Percentiles rank a stretch among this genome's conserved stretches.
Conservation (phyloP, 371 early-diverging fungal genomes). For the Rhizopus stolonifer region DNA sequence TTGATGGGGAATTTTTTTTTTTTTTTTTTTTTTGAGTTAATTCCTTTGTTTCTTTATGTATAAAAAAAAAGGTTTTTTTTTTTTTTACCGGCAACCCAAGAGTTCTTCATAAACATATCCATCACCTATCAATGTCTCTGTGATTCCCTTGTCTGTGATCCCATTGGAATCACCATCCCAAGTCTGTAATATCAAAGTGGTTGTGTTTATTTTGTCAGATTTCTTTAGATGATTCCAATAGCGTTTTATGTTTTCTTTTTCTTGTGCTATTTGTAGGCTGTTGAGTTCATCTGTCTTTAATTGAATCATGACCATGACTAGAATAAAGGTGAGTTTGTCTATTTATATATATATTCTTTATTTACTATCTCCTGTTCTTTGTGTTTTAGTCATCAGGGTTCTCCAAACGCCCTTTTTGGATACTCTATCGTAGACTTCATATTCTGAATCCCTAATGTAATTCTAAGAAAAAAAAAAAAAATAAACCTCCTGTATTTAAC, state of each 20-base stretch:
- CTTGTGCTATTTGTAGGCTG: constrained; percentile 29
- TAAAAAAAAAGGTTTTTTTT: too few relatives aligned
- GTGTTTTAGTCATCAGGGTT: constrained; percentile 63
- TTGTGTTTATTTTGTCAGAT: constrained; percentile 29
- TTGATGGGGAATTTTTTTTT: constrained; percentile 69
- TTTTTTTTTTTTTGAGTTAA: too few relatives aligned
- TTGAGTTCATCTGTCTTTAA: constrained; percentile 48
- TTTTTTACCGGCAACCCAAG: constrained; percentile 59
- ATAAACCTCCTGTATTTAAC: neutral
- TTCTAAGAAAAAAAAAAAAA: too few relatives aligned
- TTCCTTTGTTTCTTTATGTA: too few relatives aligned
- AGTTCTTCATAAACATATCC: constrained; percentile 60
- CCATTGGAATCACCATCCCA: constrained; percentile 53
- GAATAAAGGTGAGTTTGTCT: constrained; percentile 53
- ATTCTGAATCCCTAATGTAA: constrained; percentile 47
- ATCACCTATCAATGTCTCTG: constrained; percentile 50
- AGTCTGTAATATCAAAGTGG: constrained; percentile 53
- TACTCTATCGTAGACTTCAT: constrained; percentile 60
- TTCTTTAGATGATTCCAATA: constrained; percentile 28
- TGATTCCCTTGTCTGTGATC: constrained; percentile 40
- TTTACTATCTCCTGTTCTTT: constrained; percentile 41
- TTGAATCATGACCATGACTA: constrained; percentile 69
- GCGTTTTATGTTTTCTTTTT: too few relatives aligned
- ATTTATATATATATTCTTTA: constrained; percentile 34
- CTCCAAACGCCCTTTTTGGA: constrained; percentile 71